Base-by-base conservation (phyloP, 257 asterid genomes). In the Pogostemon cablin region DNA sequence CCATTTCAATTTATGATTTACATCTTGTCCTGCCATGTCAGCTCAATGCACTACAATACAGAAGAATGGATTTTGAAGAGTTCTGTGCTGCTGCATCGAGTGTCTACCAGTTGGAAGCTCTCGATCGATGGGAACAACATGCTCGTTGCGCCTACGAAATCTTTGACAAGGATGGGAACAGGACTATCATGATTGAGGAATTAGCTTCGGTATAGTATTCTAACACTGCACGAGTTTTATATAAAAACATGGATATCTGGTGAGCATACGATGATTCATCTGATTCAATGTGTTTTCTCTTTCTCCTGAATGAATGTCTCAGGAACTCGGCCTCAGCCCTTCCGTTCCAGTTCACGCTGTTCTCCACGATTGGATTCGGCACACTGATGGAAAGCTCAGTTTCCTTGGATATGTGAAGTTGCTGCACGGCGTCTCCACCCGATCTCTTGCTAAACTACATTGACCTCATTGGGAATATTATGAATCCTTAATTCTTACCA, bases 31-130 rank as follows among this genome's bases (percentile, higher is more conserved):
- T 69, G 5, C 52, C 10, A 9, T 12, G 57, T 46, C 84, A 91
- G 97, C 92, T 91, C 57, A 87, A 85, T 75, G 93, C 93, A 20
- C 96, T 91, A 67, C 95, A 91, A 59, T 91, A 89, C 75, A 83
- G 97, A 86, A 87, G 96, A 76, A 91, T 91, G 97, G 90, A 91
- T 78, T 91, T 91, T 50, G 96, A 91, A 77, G 97, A 91, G 74
- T 91, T 91, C 78, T 89, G 95, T 72, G 90, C 95, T 5, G 97
- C 95, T 52, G 81, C 88, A 59, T 71, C 74, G 78, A 91, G 97
- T 38, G 91, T 89, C 2, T 81, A 89, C 78, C 96, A 91, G 81
- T 79, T 91, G 39, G 97, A 91, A 81, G 95, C 93, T 67, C 87
- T 82, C 5, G 96, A 89, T 9, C 74, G 87, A 56, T 91, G 97